Percentiles rank a stretch among this genome's conserved stretches.
Conservation (phyloP, 305 asterid genomes). For the Solanum hybrid region DNA sequence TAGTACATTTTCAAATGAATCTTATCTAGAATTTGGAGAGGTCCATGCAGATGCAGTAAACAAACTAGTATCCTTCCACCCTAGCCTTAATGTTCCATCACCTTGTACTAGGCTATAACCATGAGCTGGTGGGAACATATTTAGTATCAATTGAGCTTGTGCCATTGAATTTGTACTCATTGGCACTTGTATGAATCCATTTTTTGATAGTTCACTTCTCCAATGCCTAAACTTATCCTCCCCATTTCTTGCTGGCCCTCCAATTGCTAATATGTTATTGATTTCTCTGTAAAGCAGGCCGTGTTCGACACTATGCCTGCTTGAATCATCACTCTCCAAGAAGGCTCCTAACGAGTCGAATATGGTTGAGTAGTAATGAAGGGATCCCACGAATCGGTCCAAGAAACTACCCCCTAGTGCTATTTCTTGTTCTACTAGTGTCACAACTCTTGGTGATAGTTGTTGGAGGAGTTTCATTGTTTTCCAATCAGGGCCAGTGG, state of each 20-base stretch:
- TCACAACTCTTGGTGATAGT: slow-evolving; percentile 44
- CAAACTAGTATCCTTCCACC: slow-evolving; percentile 76
- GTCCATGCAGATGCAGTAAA: slow-evolving; percentile 83
- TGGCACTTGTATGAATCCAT: slow-evolving; percentile 45
- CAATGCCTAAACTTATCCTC: slow-evolving; percentile 63
- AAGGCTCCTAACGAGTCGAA: slow-evolving; percentile 65
- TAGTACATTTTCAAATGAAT: not conserved
- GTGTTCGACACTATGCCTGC: slow-evolving; percentile 49
- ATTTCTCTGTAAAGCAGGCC: slow-evolving; percentile 52
- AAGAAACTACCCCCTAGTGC: slow-evolving; percentile 52
- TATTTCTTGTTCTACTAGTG: slow-evolving; percentile 68
- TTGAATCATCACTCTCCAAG: slow-evolving; percentile 31
- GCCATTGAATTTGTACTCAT: slow-evolving; percentile 71
- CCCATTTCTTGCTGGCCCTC: slow-evolving; percentile 76
- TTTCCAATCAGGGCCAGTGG: slow-evolving; percentile 67
- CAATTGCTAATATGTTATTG: slow-evolving; percentile 60
- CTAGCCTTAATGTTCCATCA: slow-evolving; percentile 67
- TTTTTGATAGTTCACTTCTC: slow-evolving; percentile 49
- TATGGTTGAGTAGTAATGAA: slow-evolving; percentile 65
- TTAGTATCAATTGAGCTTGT: slow-evolving; percentile 64
- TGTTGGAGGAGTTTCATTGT: slow-evolving; percentile 41
- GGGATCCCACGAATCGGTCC: slow-evolving; percentile 62
- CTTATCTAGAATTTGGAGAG: slow-evolving; percentile 20
- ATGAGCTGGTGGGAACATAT: slow-evolving; percentile 49
- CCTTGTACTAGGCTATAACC: slow-evolving; percentile 67